phyloP scores from a whole-genome alignment of 1,139 yeast genomes.

The Diutina ranongensis region DNA sequence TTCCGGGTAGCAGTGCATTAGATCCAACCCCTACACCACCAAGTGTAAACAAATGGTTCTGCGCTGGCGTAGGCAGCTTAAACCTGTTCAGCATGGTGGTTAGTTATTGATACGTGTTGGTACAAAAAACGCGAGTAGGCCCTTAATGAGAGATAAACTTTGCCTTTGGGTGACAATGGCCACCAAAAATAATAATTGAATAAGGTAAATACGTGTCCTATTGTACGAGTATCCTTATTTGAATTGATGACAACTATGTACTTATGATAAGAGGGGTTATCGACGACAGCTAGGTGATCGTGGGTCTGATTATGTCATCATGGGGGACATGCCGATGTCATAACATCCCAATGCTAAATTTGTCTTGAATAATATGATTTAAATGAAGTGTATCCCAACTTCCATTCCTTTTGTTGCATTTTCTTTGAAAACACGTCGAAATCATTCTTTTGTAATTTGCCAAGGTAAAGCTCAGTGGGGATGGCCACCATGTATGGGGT shows the following conservation, averaged over 20 bases:
- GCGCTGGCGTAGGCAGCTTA: conserved; percentile 4
- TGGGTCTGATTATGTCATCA: no score
- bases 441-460: conserved; percentile 47
- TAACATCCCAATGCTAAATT: conserved; percentile 21
- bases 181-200: no score
- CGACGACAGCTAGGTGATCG: no score
- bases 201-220: no score
- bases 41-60: conserved; percentile 1
- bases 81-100: conserved; percentile 4
- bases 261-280: no score
- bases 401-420: conserved; percentile 54
- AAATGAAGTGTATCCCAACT: conserved; percentile 58
- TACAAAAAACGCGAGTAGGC: background rate
- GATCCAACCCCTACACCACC: conserved; percentile 5
- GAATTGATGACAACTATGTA: no score
- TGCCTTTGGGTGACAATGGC: no score
- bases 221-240: no score
- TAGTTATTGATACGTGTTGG: conserved; percentile 1
- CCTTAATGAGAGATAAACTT: no score
- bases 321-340: no score
- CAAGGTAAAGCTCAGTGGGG: conserved; percentile 55
- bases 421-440: conserved; percentile 48
- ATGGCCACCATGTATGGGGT: conserved; percentile 58
- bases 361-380: conserved; percentile 34
- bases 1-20: background rate